Evolutionary conservation across 148 eudicot species (phyloP).

Genomic region (Oxyria digyna): DNA sequence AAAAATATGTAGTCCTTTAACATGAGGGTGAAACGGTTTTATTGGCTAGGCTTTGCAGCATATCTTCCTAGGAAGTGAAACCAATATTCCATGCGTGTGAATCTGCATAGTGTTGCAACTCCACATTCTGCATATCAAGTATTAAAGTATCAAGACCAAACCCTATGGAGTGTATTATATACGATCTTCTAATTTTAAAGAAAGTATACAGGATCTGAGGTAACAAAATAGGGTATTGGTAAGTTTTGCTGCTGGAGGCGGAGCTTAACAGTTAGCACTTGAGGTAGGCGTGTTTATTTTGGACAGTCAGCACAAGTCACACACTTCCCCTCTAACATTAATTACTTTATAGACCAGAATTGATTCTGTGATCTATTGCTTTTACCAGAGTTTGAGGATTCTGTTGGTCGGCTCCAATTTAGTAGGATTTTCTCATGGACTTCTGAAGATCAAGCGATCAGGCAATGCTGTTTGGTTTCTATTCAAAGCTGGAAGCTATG

Average conservation of each 20-base stretch:
- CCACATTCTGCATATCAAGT: not conserved
- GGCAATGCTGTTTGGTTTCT: conserved; percentile 31
- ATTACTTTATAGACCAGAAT: conserved; percentile 26
- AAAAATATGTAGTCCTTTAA: not conserved
- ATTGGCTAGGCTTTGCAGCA: not conserved
- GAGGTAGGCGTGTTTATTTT: conserved; percentile 11
- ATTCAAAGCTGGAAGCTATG: conserved; percentile 38
- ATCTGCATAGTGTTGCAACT: not conserved
- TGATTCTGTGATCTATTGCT: conserved; percentile 46
- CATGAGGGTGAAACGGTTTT: not conserved
- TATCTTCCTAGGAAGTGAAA: conserved; percentile 3
- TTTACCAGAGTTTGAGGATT: conserved; percentile 40
- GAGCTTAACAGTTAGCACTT: not conserved
- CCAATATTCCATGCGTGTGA: not conserved
- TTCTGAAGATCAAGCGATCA: conserved; percentile 29
- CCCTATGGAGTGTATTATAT: not conserved
- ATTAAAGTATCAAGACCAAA: not conserved
- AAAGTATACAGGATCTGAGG: not conserved
- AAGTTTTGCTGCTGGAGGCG: conserved; percentile 6
- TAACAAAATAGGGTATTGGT: conserved; percentile 4
- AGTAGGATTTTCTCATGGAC: conserved; percentile 34
- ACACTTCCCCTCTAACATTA: conserved; percentile 9
- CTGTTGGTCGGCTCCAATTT: conserved; percentile 30
- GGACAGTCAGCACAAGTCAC: conserved; percentile 7
- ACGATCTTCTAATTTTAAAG: not conserved